phyloP scores from a whole-genome alignment of 2,329 filamentous ascomycete species.

The Hypoxylon sp. region DNA sequence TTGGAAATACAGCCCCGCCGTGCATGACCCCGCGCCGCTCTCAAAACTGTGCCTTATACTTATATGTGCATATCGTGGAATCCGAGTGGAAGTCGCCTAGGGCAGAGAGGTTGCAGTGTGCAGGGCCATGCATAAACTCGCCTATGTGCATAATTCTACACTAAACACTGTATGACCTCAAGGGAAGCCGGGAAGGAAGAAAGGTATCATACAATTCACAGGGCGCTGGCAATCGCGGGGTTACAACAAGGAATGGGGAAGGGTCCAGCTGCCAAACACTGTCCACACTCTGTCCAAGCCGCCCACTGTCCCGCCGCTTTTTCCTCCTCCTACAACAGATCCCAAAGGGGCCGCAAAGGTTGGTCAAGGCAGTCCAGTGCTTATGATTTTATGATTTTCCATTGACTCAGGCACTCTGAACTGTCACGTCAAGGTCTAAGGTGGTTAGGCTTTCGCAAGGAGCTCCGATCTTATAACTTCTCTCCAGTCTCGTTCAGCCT shows the following conservation, averaged over 20 bases:
- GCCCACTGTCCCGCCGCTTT: constrained; percentile 3
- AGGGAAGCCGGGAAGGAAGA: neutral
- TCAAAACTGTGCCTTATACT: neutral
- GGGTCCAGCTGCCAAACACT: constrained; percentile 12
- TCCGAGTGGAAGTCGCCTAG: too few relatives aligned
- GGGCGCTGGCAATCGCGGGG: constrained; percentile 15
- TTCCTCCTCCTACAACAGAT: neutral
- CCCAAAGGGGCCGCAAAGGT: constrained; percentile 5
- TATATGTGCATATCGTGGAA: neutral
- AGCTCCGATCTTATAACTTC: constrained; percentile 1
- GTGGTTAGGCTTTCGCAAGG: constrained; percentile 17
- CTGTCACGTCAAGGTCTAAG: constrained; percentile 21
- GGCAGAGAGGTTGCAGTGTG: too few relatives aligned
- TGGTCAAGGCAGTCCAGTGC: neutral
- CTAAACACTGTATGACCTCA: constrained; percentile 4
- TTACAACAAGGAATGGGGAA: constrained; percentile 1
- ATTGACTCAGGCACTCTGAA: constrained; percentile 27
- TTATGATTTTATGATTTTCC: neutral
- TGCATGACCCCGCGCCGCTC: neutral
- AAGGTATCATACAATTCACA: neutral
- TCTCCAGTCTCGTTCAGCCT: constrained; percentile 11
- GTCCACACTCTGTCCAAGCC: neutral
- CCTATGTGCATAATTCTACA: too few relatives aligned
- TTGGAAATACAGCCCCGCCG: neutral
- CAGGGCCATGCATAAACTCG: too few relatives aligned